Evolutionary conservation across 371 early-diverging fungal species (phyloP).

Genomic region (Mucor mucedo): DNA sequence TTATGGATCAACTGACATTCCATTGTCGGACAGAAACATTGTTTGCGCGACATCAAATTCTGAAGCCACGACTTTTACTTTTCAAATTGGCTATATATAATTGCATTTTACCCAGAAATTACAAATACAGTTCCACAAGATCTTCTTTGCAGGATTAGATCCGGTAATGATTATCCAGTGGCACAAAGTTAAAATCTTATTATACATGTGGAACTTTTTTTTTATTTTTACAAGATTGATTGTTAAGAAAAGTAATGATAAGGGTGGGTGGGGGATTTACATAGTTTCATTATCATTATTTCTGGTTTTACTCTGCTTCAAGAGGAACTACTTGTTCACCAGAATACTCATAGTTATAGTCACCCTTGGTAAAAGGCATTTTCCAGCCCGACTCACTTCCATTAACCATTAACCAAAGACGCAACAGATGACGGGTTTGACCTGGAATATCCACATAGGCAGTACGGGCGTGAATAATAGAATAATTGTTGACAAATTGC

Average conservation of each 20-base stretch:
- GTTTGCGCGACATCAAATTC: too few relatives aligned
- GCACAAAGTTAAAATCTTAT: neutral
- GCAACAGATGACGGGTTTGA: conserved; percentile 41
- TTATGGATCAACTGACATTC: too few relatives aligned
- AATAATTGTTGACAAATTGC: conserved; percentile 50
- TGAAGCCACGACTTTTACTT: too few relatives aligned
- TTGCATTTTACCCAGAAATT: too few relatives aligned
- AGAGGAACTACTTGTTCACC: conserved; percentile 37
- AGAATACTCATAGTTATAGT: conserved; percentile 33
- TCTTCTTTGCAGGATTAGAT: too few relatives aligned
- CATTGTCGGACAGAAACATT: too few relatives aligned
- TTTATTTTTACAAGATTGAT: neutral
- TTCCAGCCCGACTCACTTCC: conserved; percentile 41
- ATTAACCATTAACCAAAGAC: conserved; percentile 46
- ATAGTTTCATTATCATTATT: too few relatives aligned
- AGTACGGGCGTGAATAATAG: conserved; percentile 50
- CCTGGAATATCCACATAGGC: conserved; percentile 42
- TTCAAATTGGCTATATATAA: too few relatives aligned
- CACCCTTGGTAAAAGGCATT: conserved; percentile 41
- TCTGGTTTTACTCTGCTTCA: conserved; percentile 40
- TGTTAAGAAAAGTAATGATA: too few relatives aligned
- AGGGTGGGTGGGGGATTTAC: too few relatives aligned
- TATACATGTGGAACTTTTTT: neutral
- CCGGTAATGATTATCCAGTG: too few relatives aligned
- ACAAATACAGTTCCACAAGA: too few relatives aligned